Evolutionary conservation across 495 filamentous ascomycete species (phyloP), one percentile per base, ranked within the genome.

Genomic region (Penicillium canariense): DNA sequence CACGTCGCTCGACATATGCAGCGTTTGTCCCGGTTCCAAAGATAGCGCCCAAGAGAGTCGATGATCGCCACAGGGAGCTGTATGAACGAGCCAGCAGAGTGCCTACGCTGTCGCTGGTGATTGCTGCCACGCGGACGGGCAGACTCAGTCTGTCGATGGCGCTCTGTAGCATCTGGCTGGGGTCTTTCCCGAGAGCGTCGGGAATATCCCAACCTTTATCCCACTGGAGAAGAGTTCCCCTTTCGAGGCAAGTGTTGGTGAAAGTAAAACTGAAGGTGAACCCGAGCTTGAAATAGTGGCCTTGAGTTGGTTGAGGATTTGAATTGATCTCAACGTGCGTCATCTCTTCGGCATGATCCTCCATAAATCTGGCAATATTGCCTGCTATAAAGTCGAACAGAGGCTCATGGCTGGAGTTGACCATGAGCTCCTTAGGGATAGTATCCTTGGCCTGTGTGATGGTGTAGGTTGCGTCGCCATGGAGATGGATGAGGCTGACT

Each of bases 401-500:
- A 35, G 55, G 56, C 23, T 25, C 31, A 53, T 57, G 39, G 25
- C 54, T 60, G 20, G 46, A 14, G 36, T 47, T 53, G 9, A 63
- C 50, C 60, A 63, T 66, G 42, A 63, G 38, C 18, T 40, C 38
- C 2, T 40, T 15, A 22, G 63, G 59, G 4, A 66, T 30, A 10
- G 5, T 28, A 31, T 57, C 43, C 38, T 57, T 66, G 23, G 14
- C 49, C 14, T 62, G 59, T n/a, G 27, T 4, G 3, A 51, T 47
- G 17, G 50, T 59, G 34, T 57, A 66, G 1, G 48, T 63, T 1
- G 60, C 60, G 48, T 66, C 50, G 8, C 80, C 78, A n/a, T 78
- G 57, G 22, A 88, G 69, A 51, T 87, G 76, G 31, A 87, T 76
- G 28, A 87, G 82, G 50, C 80, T 84, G 3, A 87, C 84, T 55